Base-by-base conservation (phyloP, 2,329 filamentous ascomycete genomes). In the Cucurbitaria berberidis region DNA sequence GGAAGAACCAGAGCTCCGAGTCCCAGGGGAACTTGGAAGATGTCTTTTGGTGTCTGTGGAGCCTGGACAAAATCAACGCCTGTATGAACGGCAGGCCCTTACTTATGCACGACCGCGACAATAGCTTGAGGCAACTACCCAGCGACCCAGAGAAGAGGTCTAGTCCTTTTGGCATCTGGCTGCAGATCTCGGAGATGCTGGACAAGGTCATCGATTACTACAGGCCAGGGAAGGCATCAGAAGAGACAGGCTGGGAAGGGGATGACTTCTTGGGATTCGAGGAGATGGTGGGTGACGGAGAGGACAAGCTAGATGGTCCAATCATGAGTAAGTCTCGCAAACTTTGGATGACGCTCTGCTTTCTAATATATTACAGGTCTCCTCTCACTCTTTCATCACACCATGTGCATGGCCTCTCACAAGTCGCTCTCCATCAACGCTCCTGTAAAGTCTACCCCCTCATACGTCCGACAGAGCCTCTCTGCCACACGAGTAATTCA, bases 401-500 rank as follows among this genome's bases (percentile, higher is more conserved):
- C 80, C 19, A 81, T 84, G 45, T 81, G 81, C 30, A 84, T 86
- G 62, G 74, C 84, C 2, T 84, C 82, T 3, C 82, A 83, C 66
- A 81, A 82, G 36, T 80, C 80, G 1, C 68, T 76, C 22, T 74
- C 73, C 5, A 74, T 76, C 53, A 68, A 76, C 49, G 76, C 72
- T 27, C 77, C 74, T 13, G 78, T 81, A 38, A 76, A 78, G 29
- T 78, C 78, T 3, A 80, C 78, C 5, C 71, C 79, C 4, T 84
- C 82, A 1, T 81, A 81, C 42, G 76, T 82, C 15, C 80, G 83
- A 13, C 82, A 84, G 62, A 80, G 79, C 27, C 76, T 84, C 4
- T 82, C 82, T 16, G 81, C 83, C n/a, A 77, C 82, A 21, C 79
- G 83, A 47, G 81, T 85, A 39, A 79, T 83, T 38, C 80, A 81